Evolutionary conservation across 2,329 filamentous ascomycete species (phyloP).

Genomic region (Cladophialophora chaetospira): DNA sequence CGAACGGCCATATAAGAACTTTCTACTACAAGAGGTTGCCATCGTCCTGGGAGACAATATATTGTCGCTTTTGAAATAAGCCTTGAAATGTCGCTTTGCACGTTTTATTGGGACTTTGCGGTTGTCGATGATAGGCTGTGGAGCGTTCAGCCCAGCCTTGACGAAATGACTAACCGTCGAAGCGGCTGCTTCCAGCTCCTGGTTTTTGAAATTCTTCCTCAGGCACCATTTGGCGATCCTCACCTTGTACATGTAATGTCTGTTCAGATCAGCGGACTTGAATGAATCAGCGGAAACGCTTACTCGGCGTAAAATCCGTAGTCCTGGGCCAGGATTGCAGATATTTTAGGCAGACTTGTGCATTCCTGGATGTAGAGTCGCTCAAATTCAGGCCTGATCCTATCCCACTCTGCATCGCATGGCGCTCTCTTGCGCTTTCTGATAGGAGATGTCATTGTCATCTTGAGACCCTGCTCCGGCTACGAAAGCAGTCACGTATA

Average conservation of each 20-base stretch:
- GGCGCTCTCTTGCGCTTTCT: too few species aligned
- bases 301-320: too few species aligned
- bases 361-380: too few species aligned
- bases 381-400: too few species aligned
- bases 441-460: too few species aligned
- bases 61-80: neutral
- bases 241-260: constrained; percentile 23
- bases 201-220: constrained; percentile 21
- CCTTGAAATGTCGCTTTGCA: constrained; percentile 15
- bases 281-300: too few species aligned
- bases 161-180: constrained; percentile 3
- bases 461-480: too few species aligned
- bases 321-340: too few species aligned
- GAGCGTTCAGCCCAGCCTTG: constrained; percentile 2
- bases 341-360: too few species aligned
- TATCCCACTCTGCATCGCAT: too few species aligned
- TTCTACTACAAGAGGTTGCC: neutral
- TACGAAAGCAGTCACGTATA: too few species aligned
- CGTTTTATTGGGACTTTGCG: constrained; percentile 3
- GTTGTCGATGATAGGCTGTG: neutral
- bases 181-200: constrained; percentile 20
- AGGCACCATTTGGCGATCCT: constrained; percentile 19
- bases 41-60: neutral
- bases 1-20: neutral
- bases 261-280: constrained; percentile 1